phyloP scores from a whole-genome alignment of 345 rosid genomes.

The Populus pruinosa region DNA sequence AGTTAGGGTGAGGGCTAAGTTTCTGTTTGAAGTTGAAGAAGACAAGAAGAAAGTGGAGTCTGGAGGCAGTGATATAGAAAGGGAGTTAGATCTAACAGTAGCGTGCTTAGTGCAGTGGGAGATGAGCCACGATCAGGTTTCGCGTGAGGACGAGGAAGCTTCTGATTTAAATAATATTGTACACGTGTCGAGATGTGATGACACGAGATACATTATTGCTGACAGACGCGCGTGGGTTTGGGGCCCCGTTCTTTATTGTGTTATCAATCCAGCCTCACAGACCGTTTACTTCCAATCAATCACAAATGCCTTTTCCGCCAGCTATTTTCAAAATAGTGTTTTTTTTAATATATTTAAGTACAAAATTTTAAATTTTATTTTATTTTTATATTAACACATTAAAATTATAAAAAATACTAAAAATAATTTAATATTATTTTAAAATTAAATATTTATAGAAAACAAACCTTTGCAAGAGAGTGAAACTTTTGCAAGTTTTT shows the following conservation, averaged over 20 bases:
- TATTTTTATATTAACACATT: no score
- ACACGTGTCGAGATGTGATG: neutral
- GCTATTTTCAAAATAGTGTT: no score
- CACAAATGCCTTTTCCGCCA: no score
- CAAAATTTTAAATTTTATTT: no score
- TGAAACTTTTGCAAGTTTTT: no score
- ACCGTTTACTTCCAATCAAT: no score
- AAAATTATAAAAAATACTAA: no score
- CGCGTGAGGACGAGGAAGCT: neutral
- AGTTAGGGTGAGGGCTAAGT: neutral
- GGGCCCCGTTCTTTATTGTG: neutral
- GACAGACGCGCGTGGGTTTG: constrained; percentile 1
- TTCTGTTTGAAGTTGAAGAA: neutral
- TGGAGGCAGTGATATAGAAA: neutral
- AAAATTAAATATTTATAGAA: no score
- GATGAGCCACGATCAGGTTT: neutral
- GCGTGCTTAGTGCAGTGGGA: neutral
- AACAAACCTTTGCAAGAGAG: no score
- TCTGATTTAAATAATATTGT: neutral
- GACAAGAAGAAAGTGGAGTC: neutral
- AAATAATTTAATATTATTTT: no score
- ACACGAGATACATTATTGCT: neutral
- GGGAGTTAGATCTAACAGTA: neutral
- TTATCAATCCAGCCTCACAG: neutral
- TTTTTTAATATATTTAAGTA: no score